Percentiles rank a stretch among this genome's conserved stretches.
These are phyloP conservation scores for Amphichorda felina DNA, from an alignment of 2,329 filamentous ascomycete species.

Conservation along the genomic window DNA sequence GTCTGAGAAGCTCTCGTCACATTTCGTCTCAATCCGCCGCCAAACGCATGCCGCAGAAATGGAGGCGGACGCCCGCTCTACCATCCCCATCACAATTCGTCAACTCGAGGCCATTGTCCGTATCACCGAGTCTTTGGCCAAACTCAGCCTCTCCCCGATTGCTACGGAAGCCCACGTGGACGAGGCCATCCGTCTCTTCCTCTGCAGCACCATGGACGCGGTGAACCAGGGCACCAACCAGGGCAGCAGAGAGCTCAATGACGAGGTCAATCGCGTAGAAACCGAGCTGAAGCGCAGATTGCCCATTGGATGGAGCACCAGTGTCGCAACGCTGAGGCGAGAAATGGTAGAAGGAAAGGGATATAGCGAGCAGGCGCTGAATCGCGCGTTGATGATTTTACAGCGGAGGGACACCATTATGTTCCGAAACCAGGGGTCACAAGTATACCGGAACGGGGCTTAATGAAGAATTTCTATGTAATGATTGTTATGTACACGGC, in stretches of 20 bases:
- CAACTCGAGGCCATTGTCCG: constrained; percentile 95
- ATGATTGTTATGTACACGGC: constrained; percentile 1
- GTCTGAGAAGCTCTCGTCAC: constrained; percentile 88
- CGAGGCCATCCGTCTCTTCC: constrained; percentile 91
- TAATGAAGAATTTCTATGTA: constrained; percentile 20
- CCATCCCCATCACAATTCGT: constrained; percentile 93
- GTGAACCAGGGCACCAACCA: constrained; percentile 80
- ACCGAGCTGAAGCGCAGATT: constrained; percentile 77
- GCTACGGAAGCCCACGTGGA: constrained; percentile 90
- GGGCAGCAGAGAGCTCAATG: constrained; percentile 79
- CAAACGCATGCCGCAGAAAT: constrained; percentile 89
- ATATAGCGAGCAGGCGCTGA: constrained; percentile 77
- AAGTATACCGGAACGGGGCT: constrained; percentile 63
- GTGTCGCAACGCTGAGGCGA: constrained; percentile 68
- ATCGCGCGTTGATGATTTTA: constrained; percentile 73
- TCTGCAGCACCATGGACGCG: constrained; percentile 95
- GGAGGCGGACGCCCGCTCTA: constrained; percentile 79
- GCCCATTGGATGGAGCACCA: constrained; percentile 93
- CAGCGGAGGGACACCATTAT: constrained; percentile 80
- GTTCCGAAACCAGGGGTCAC: constrained; percentile 63
- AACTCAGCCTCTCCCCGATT: constrained; percentile 73
- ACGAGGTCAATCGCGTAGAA: constrained; percentile 79
- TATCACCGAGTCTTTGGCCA: constrained; percentile 91
- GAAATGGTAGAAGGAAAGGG: constrained; percentile 91
- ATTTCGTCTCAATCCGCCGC: constrained; percentile 91